phyloP scores from a whole-genome alignment of 108 stramenopile genomes.

The Cyclotella sp. region DNA sequence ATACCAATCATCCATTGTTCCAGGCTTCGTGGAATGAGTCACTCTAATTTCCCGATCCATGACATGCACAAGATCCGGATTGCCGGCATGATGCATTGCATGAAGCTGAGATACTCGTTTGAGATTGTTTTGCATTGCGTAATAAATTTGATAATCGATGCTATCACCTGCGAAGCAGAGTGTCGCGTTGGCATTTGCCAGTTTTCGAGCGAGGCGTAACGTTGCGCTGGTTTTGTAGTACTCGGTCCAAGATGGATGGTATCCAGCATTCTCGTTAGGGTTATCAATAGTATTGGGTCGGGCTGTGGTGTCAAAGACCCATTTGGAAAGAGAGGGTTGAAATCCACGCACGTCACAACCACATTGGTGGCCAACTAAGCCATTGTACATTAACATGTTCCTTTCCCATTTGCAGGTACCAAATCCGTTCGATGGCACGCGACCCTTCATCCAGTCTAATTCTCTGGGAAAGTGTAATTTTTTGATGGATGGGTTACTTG shows the following conservation, averaged over 20 bases:
- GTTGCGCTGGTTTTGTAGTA: conserved; percentile 17
- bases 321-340: conserved; percentile 26
- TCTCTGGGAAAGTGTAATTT: conserved; percentile 17
- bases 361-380: conserved; percentile 25
- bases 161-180: conserved; percentile 25
- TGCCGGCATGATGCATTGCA: not conserved
- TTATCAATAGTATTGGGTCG: not conserved
- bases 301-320: conserved; percentile 1
- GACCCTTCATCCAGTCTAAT: conserved; percentile 6
- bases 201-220: conserved; percentile 9
- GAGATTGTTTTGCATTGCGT: conserved; percentile 24
- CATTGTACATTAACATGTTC: conserved; percentile 20
- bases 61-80: not conserved
- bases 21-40: conserved; percentile 14
- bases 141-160: conserved; percentile 35
- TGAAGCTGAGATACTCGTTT: conserved; percentile 19
- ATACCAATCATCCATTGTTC: conserved; percentile 27
- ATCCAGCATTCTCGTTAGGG: not conserved
- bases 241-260: conserved; percentile 10
- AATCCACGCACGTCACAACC: conserved; percentile 25
- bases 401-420: not conserved
- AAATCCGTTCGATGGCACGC: not conserved
- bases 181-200: conserved; percentile 28
- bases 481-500: conserved; percentile 3
- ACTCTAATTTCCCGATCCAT: conserved; percentile 14